phyloP scores from a whole-genome alignment of 2,329 filamentous ascomycete species.

The Hyphodiscus sp. region DNA sequence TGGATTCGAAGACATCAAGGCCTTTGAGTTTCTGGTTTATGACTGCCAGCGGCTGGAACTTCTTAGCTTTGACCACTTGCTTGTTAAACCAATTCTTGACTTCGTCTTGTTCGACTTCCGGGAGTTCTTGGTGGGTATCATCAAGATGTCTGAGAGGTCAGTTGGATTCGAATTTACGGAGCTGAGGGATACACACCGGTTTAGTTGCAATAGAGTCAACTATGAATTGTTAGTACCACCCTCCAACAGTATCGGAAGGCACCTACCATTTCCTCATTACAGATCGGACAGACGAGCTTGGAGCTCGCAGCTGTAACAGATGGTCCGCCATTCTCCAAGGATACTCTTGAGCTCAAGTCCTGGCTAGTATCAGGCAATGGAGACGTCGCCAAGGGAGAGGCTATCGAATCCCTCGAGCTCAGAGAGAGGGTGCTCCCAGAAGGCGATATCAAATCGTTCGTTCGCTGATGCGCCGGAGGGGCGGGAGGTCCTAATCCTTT shows the following conservation, averaged over 20 bases:
- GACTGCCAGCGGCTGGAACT: constrained; percentile 66
- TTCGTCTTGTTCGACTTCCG: constrained; percentile 67
- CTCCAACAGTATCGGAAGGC: neutral
- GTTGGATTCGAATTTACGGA: constrained; percentile 11
- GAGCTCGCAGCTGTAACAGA: constrained; percentile 48
- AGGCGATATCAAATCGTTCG: constrained; percentile 40
- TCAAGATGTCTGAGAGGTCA: constrained; percentile 55
- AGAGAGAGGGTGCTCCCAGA: constrained; percentile 72
- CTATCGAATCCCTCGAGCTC: constrained; percentile 66
- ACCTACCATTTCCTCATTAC: constrained; percentile 89
- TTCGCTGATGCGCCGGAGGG: constrained; percentile 36
- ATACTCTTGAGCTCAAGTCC: constrained; percentile 77
- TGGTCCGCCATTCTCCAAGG: constrained; percentile 53
- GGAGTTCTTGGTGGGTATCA: constrained; percentile 66
- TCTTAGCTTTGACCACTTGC: constrained; percentile 69
- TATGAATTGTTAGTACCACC: constrained; percentile 33
- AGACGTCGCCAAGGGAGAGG: constrained; percentile 45
- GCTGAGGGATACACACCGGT: constrained; percentile 48
- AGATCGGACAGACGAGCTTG: constrained; percentile 90
- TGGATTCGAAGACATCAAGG: constrained; percentile 69
- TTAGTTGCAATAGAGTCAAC: constrained; percentile 89
- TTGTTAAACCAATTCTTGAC: constrained; percentile 74
- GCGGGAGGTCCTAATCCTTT: constrained; percentile 66
- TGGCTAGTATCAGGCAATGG: constrained; percentile 65
- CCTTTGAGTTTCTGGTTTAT: constrained; percentile 72